Conservation (phyloP, 257 asterid species). For the Striga asiatica region DNA sequence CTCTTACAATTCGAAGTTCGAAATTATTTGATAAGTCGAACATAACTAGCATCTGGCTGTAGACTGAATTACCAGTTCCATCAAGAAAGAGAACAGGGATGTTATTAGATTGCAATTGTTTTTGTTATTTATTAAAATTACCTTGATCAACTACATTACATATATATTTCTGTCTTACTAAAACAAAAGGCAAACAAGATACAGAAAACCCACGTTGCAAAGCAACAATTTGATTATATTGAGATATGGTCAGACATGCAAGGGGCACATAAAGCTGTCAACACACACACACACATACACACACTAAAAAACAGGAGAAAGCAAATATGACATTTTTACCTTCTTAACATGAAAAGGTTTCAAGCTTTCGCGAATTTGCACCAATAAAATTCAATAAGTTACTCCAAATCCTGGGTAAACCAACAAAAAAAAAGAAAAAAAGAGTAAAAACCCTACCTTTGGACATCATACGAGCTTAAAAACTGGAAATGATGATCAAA, state of each 20-base stretch:
- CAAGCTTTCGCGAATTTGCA: not conserved
- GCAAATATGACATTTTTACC: not conserved
- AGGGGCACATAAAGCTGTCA: not conserved
- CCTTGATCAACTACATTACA: not conserved
- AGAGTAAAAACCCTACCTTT: not conserved
- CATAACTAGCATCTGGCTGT: not conserved
- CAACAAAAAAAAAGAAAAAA: not conserved
- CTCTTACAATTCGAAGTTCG: not conserved
- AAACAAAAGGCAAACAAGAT: conserved; percentile 10
- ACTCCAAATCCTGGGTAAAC: not conserved
- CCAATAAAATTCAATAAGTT: not conserved
- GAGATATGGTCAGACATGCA: not conserved
- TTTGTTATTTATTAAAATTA: not conserved
- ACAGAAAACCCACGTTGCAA: not conserved
- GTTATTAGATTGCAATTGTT: not conserved
- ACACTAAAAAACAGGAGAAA: not conserved
- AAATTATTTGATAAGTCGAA: not conserved
- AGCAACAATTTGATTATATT: not conserved
- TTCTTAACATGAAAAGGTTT: not conserved
- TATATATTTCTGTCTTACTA: conserved; percentile 1
- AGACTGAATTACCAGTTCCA: not conserved
- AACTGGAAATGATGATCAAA: not conserved
- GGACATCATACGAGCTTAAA: not conserved
- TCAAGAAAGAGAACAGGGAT: not conserved
- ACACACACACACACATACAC: no score